Evolutionary conservation across 768 basidiomycete species (phyloP).

Genomic region (Rickenella mellea): DNA sequence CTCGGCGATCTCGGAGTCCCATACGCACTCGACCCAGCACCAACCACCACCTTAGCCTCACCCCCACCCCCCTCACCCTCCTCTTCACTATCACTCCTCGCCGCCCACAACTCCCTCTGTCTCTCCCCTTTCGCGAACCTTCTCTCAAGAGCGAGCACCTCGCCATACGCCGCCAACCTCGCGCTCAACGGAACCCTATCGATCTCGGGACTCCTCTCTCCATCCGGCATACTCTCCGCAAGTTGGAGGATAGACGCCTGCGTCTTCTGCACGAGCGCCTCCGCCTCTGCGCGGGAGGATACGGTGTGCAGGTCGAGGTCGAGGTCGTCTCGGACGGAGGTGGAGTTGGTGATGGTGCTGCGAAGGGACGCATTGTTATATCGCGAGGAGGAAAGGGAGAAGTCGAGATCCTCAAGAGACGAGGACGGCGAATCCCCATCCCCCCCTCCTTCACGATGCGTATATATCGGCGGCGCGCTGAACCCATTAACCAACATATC

Average conservation of each 20-base stretch:
- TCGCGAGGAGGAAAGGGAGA: no score
- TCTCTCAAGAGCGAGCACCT: constrained; percentile 74
- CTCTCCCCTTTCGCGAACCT: constrained; percentile 50
- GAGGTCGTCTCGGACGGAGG: no score
- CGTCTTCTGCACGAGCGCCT: constrained; percentile 68
- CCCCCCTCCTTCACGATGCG: no score
- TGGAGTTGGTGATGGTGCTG: no score
- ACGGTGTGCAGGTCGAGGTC: constrained; percentile 53
- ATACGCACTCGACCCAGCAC: constrained; percentile 7
- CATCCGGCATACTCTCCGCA: constrained; percentile 25
- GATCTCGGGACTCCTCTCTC: constrained; percentile 37
- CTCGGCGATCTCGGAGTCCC: constrained; percentile 8
- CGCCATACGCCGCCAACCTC: constrained; percentile 81
- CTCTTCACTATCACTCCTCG: constrained; percentile 3
- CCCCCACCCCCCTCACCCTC: constrained; percentile 9
- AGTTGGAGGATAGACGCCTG: constrained; percentile 65
- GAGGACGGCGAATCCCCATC: no score
- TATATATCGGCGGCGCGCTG: no score
- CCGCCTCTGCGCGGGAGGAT: constrained; percentile 73
- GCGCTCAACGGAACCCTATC: constrained; percentile 82
- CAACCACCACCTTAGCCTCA: constrained; percentile 15
- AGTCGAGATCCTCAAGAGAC: no score
- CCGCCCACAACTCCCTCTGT: constrained; percentile 13
- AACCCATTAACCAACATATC: no score
- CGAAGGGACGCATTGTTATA: no score